Evolutionary conservation across 441 rosid genomes (phyloP), one percentile per base, ranked within the genome.

Genomic region (Capsella rubella): DNA sequence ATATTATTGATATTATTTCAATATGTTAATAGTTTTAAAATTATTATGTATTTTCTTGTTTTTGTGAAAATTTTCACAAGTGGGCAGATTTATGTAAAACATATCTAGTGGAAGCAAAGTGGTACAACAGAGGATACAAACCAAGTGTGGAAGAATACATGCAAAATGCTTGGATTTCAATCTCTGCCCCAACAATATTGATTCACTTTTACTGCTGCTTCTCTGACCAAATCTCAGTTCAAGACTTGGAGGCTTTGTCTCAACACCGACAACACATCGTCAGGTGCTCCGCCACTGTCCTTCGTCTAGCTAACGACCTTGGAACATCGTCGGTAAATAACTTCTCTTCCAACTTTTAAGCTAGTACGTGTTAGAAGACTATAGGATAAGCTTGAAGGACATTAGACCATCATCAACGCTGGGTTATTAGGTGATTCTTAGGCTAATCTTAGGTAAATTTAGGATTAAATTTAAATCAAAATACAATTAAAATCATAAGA

Each of bases 251-350:
- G 13, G 42, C 25, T 16, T 46, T 83, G 8, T 21, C 67, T 9
- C 54, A 73, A 47, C 71, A 69, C 45, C 78, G 35, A 12, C 16
- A 74, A 18, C 16, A 31, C 31, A 1, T 82, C 1, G 40, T 70
- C 21, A 65, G 79, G 15, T 58, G 67, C 56, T 63, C 83, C 0
- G 57, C 85, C 15, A 11, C 46, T 3, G 50, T 81, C 35, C 2
- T 78, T 7, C 68, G 88, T 32, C 63, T 82, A 4, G 70, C 69
- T 55, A 63, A 84, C 8, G 87, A 84, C 9, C 35, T 87, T 0
- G 85, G 40, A 51, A 87, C 86, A 9, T 82, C 90, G 1, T 10
- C 73, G 56, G 87, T 84, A 81, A 16, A 7, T 15, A 15, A 7
- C 21, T 47, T 6, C 8, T 45, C 8, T 45, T 45, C 18, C 6